Percentiles rank a stretch among this genome's conserved stretches.
phyloP scores from a whole-genome alignment of 2,329 filamentous ascomycete species.

The Aspergillus sp. region DNA sequence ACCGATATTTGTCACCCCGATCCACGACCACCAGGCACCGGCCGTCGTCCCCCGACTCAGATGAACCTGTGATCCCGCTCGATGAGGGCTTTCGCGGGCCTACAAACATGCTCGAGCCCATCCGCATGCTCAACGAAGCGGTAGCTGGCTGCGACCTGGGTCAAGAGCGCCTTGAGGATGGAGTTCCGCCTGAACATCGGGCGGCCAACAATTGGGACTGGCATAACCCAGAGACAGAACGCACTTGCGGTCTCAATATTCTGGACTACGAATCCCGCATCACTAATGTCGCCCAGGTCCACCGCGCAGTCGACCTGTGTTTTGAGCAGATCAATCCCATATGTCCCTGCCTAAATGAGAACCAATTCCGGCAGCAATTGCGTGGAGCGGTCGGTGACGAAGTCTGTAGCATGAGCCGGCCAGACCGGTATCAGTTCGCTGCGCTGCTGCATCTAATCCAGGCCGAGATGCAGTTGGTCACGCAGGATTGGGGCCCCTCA shows the following conservation, averaged over 20 bases:
- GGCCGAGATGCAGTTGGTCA: background rate
- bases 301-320: background rate
- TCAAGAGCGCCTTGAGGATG: background rate
- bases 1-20: background rate
- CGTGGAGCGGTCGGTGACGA: background rate
- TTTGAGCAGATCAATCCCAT: background rate
- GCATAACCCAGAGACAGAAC: background rate
- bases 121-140: background rate
- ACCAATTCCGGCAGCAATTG: background rate
- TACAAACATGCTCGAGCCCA: background rate
- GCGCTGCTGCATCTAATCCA: background rate
- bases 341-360: background rate
- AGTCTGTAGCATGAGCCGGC: background rate
- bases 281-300: background rate
- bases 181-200: background rate
- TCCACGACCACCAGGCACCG: background rate
- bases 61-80: background rate
- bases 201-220: background rate
- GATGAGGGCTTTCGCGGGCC: background rate
- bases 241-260: background rate
- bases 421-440: background rate
- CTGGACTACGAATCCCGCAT: background rate
- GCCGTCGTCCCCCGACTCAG: background rate
- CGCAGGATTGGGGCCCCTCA: background rate
- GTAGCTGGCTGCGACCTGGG: background rate